A percentile compares a stretch with the other conserved stretches of the same genome.
These are phyloP conservation scores for Perkinsus olseni DNA, from an alignment of 169 alveolate species.

Conservation along the genomic window DNA sequence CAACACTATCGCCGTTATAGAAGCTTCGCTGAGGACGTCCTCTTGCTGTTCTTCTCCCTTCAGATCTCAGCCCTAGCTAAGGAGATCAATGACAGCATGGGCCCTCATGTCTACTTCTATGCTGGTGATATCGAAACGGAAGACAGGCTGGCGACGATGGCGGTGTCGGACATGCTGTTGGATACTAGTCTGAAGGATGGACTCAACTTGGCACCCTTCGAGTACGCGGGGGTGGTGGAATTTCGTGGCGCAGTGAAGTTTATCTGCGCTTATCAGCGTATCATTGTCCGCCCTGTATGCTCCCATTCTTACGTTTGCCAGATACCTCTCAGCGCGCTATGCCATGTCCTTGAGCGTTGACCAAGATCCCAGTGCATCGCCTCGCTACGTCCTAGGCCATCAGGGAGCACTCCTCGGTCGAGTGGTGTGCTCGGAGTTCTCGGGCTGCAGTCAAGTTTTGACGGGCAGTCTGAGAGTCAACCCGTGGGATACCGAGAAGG, in stretches of 20 bases:
- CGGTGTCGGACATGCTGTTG: conserved; percentile 17
- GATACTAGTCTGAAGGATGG: conserved; percentile 34
- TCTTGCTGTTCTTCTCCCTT: too few species aligned
- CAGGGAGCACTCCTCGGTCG: neutral
- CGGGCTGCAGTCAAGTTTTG: neutral
- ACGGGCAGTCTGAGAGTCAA: neutral
- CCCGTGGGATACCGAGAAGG: neutral
- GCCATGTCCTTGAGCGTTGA: neutral
- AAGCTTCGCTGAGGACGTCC: too few species aligned
- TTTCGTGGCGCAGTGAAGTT: too few species aligned
- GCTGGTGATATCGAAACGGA: conserved; percentile 20
- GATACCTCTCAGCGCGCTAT: neutral
- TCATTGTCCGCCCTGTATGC: too few species aligned
- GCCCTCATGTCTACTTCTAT: too few species aligned
- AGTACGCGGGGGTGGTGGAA: neutral
- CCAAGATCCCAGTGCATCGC: neutral
- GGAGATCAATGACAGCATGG: too few species aligned
- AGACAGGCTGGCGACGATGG: conserved; percentile 17
- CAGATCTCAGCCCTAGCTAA: too few species aligned
- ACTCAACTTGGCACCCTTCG: conserved; percentile 23
- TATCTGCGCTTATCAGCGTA: too few species aligned
- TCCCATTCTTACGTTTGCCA: too few species aligned
- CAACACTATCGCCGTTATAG: too few species aligned
- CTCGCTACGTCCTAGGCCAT: neutral
- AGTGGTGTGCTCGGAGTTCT: neutral